Evolutionary conservation across 805 yeast species (phyloP), one percentile per base, ranked within the genome.

Genomic region (Komagataella populi): DNA sequence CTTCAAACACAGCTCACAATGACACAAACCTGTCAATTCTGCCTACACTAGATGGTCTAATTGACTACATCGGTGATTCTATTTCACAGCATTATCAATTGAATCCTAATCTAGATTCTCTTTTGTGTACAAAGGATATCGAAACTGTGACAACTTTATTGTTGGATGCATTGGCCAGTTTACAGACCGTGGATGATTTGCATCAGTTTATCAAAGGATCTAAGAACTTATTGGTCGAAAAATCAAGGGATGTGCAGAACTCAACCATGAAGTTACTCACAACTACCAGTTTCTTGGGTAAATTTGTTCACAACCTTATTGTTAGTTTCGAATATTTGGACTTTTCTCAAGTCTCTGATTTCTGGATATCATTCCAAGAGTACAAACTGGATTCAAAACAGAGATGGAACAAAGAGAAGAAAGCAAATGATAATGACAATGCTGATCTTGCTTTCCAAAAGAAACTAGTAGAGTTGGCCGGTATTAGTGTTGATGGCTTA

Each of bases 131-230:
- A 23, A 46, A 47, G 3, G 66, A 66, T 50, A 60, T 69, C 1
- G 54, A 57, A 17, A 58, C 55, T 4, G 60, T 72, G 3, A 69
- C 67, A 44, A 54, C 55, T 24, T 56, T 65, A 30, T 53, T 74
- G 1, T 52, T 74, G 20, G 61, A 60, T 18, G 62, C 66, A 3
- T 45, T 78, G 1, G 79, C 84, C 83, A 58, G 63, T 0, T 63
- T 81, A 48, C 60, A 69, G 16, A 69, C 78, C 0, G 66, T 78
- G 14, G 84, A 81, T 53, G 63, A 65, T 3, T 63, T 81, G 44
- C 73, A 74, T 54, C 58, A 69, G 2, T 70, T 68, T 54, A 55
- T 73, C 7, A 53, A 60, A 6, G 60, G 60, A 16, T 57, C 69
- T 3, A 62, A 60, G n/a, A 52, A 59, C 1, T 51, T 72, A 16